Evolutionary conservation across 2,329 filamentous ascomycete genomes (phyloP).

Genomic region (Coniochaeta pulveracea): DNA sequence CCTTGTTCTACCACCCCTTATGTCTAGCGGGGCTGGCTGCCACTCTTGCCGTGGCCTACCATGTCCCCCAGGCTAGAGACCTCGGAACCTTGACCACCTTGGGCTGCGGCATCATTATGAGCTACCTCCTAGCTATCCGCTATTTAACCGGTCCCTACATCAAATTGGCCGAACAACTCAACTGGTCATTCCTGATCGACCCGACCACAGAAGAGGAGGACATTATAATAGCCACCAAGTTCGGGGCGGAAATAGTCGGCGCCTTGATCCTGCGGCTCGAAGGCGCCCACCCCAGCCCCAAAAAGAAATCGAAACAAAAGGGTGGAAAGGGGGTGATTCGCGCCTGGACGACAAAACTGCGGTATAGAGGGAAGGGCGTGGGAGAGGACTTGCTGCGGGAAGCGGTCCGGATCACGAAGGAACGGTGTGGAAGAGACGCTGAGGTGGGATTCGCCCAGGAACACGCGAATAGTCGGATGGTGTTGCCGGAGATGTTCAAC

Average conservation of each 20-base stretch:
- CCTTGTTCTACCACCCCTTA: conserved; percentile 53
- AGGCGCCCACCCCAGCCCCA: conserved; percentile 7
- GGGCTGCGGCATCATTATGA: conserved; percentile 49
- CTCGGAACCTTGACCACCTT: conserved; percentile 45
- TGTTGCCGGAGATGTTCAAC: conserved; percentile 55
- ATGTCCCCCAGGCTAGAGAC: conserved; percentile 38
- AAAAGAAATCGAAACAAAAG: conserved; percentile 14
- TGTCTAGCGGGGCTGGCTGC: conserved; percentile 35
- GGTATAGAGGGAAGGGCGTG: conserved; percentile 60
- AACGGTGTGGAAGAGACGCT: conserved; percentile 56
- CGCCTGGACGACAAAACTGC: conserved; percentile 68
- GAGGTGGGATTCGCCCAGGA: conserved; percentile 62
- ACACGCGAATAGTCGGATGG: conserved; percentile 61
- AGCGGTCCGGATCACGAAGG: conserved; percentile 56
- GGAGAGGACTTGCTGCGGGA: conserved; percentile 63
- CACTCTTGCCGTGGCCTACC: conserved; percentile 31
- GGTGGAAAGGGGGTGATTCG: conserved; percentile 62
- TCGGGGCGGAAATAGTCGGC: conserved; percentile 58
- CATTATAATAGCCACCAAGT: conserved; percentile 53
- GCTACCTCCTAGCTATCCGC: conserved; percentile 49
- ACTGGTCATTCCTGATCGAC: conserved; percentile 49
- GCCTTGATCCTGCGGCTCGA: conserved; percentile 59
- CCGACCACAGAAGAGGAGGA: conserved; percentile 33
- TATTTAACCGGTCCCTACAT: conserved; percentile 52
- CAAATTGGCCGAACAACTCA: conserved; percentile 46